These are phyloP conservation scores for Filosporella fistucella DNA, from an alignment of 495 filamentous ascomycete genomes.

Conservation along the genomic window DNA sequence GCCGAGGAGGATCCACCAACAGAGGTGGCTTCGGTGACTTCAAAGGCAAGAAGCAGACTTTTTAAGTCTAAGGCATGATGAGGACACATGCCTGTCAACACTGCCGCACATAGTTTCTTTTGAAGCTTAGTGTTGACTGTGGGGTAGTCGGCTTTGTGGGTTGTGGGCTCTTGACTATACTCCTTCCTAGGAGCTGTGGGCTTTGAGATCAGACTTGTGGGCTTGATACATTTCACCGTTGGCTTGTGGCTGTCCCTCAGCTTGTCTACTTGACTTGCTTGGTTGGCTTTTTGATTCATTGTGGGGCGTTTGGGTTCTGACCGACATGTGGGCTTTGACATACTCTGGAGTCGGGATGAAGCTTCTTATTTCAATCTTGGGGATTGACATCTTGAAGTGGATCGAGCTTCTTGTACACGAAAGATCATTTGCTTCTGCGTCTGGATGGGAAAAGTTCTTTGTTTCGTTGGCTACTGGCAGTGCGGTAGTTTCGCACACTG, in stretches of 20 bases:
- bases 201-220: conserved; percentile 28
- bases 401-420: conserved; percentile 34
- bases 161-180: conserved; percentile 30
- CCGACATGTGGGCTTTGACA: conserved; percentile 44
- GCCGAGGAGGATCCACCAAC: conserved; percentile 56
- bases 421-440: conserved; percentile 10
- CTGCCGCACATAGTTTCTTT: conserved; percentile 27
- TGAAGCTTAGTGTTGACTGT: conserved; percentile 17
- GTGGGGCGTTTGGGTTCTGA: conserved; percentile 44
- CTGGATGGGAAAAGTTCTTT: conserved; percentile 21
- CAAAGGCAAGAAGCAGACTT: conserved; percentile 88
- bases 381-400: conserved; percentile 33
- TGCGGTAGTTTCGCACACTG: conserved; percentile 18
- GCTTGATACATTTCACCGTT: conserved; percentile 20
- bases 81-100: conserved; percentile 17
- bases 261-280: conserved; percentile 8
- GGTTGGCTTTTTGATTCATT: conserved; percentile 24
- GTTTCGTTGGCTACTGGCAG: conserved; percentile 11
- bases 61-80: conserved; percentile 45
- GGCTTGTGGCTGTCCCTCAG: conserved; percentile 29
- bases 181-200: conserved; percentile 25
- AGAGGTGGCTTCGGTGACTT: conserved; percentile 78
- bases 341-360: conserved; percentile 36
- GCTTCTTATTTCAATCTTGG: conserved; percentile 29
- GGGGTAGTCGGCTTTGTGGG: conserved; percentile 27